These are phyloP conservation scores for Termitomyces eurrhizus DNA, from an alignment of 768 basidiomycete species.

Conservation along the genomic window DNA sequence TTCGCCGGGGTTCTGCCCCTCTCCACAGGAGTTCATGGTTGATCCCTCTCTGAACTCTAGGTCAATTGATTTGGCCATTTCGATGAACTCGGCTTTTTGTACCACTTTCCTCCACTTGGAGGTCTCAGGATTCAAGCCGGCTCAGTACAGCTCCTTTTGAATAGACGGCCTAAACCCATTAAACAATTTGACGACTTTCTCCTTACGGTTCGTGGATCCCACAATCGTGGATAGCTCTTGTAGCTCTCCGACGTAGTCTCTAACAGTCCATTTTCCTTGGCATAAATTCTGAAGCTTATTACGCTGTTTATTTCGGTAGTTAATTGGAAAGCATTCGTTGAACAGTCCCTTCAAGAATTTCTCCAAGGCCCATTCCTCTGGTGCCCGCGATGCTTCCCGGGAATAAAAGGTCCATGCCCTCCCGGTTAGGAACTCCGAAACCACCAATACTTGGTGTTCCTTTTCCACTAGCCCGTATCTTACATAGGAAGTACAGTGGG, in stretches of 20 bases:
- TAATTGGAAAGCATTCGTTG: neutral
- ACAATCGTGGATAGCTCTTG: slow-evolving; percentile 25
- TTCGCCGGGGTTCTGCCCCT: no score
- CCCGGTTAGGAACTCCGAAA: neutral
- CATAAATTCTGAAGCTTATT: slow-evolving; percentile 17
- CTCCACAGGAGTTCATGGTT: no score
- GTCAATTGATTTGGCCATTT: neutral
- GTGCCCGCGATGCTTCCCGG: neutral
- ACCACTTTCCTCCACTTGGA: slow-evolving; percentile 23
- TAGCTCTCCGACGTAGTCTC: slow-evolving; percentile 27
- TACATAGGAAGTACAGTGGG: slow-evolving; percentile 13
- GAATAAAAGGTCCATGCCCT: slow-evolving; percentile 1
- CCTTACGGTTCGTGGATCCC: slow-evolving; percentile 19
- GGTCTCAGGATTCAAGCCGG: slow-evolving; percentile 23
- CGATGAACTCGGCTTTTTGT: neutral
- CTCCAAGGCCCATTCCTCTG: neutral
- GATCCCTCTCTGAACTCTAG: neutral
- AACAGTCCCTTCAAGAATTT: slow-evolving; percentile 1
- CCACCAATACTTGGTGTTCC: neutral
- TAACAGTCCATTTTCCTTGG: slow-evolving; percentile 23
- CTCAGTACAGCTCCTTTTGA: slow-evolving; percentile 16
- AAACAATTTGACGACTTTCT: slow-evolving; percentile 17
- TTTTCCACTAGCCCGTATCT: slow-evolving; percentile 1
- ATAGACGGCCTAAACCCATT: slow-evolving; percentile 18
- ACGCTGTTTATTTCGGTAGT: slow-evolving; percentile 24